Evolutionary conservation across 2,329 filamentous ascomycete genomes (phyloP), one percentile per base, ranked within the genome.

Genomic region (Cladosporium colombiae): DNA sequence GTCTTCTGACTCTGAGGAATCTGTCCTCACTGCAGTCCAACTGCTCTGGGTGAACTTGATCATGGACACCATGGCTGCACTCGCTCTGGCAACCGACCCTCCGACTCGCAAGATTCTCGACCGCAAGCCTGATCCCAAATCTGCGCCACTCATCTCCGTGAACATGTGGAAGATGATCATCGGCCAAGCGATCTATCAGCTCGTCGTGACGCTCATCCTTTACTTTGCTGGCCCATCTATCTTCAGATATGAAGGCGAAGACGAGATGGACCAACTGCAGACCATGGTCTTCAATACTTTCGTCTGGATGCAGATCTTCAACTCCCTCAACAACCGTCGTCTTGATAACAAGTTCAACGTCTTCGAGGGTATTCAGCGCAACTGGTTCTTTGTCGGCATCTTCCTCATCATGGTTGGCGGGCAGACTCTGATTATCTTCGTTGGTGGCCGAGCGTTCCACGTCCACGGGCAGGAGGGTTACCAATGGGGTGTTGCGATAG

Each of bases 131-230:
- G 88, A 91, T 66, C 85, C 88, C 2, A 93, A 92, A 74, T 89
- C 86, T 33, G 89, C 89, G 7, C 84, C 89, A 1, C 82, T 94
- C 6, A 95, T 98, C 72, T 96, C 93, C 1, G 82, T 90, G 37
- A 93, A 90, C 21, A 98, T 98, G 94, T 96, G 94, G 94, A 98
- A 98, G 84, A 98, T 98, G 94, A 97, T 98, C 68, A 85, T 97
- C 53, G 94, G 93, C 2, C 93, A 98, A 78, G 88, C 93, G 1
- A 84, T 97, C 66, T 98, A 95, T 78, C 93, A 98, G 78, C 86
- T 98, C 0, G 83, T 83, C 5, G 87, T 89, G 25, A 90, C 93
- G 0, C 90, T 97, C 70, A 83, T 94, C 68, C 84, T 97, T 27
- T 93, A 93, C 80, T 98, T 93, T 71, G 92, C 86, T 35, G 87